These are phyloP conservation scores for Didymella exigua DNA, from an alignment of 2,329 filamentous ascomycete species.

Conservation along the genomic window DNA sequence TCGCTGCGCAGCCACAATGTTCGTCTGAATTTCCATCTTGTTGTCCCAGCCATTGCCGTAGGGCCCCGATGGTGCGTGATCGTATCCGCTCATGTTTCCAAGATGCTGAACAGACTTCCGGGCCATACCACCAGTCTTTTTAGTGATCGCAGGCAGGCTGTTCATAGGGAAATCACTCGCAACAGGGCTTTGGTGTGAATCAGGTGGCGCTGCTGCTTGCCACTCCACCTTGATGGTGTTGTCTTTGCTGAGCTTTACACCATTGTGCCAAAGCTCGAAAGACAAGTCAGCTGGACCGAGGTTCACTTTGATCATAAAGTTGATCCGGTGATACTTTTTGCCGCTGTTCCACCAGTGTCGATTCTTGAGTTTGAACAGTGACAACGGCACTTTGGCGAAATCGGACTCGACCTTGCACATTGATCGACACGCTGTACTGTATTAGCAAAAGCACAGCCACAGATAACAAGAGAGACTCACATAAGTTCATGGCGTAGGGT, in stretches of 20 bases:
- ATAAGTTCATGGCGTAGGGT: constrained; percentile 3
- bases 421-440: constrained; percentile 32
- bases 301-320: constrained; percentile 46
- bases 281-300: constrained; percentile 48
- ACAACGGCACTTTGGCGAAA: constrained; percentile 4
- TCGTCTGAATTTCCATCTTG: neutral
- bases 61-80: neutral
- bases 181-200: neutral
- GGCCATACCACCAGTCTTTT: neutral
- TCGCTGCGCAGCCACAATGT: neutral
- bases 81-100: neutral
- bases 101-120: constrained; percentile 6
- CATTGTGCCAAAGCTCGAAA: constrained; percentile 49
- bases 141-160: constrained; percentile 3
- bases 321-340: constrained; percentile 37
- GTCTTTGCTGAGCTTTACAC: constrained; percentile 43
- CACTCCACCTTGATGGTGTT: constrained; percentile 47
- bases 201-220: constrained; percentile 27
- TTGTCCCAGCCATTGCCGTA: neutral
- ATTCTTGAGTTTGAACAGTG: constrained; percentile 25
- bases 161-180: constrained; percentile 8
- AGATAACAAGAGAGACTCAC: neutral
- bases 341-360: constrained; percentile 26
- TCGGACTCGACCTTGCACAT: constrained; percentile 43
- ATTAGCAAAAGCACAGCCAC: neutral